Conservation (phyloP, 176 grass and related monocot species). For the Oryza glumipatula region DNA sequence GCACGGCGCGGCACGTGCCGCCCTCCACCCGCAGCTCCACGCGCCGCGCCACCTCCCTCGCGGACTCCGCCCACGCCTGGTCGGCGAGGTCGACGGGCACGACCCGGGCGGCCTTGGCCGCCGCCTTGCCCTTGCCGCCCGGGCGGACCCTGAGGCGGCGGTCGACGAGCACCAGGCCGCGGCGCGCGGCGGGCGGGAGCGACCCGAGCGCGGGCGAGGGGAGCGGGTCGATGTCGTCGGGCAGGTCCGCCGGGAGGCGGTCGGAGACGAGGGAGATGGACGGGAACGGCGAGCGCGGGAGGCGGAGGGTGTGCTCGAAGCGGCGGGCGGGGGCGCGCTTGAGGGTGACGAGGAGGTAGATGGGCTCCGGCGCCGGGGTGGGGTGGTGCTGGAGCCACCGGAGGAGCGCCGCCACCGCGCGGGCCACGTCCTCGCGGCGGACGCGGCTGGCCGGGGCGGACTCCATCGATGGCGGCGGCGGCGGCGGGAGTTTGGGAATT, state of each 20-base stretch:
- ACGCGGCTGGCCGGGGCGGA: constrained; percentile 19
- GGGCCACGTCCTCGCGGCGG: constrained; percentile 43
- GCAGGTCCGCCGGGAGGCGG: constrained; percentile 34
- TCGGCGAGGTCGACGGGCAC: constrained; percentile 51
- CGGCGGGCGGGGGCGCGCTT: constrained; percentile 48
- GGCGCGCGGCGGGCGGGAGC: constrained; percentile 41
- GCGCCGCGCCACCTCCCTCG: constrained; percentile 37
- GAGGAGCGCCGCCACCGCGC: constrained; percentile 56
- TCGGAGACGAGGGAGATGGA: constrained; percentile 50
- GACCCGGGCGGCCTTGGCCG: constrained; percentile 30
- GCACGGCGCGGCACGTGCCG: constrained; percentile 60
- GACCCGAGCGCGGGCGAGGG: constrained; percentile 48
- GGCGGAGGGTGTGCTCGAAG: constrained; percentile 52
- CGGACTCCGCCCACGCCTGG: constrained; percentile 45
- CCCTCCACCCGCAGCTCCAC: constrained; percentile 49
- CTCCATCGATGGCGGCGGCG: constrained; percentile 28
- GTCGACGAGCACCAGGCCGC: constrained; percentile 63
- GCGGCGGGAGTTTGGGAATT: not conserved
- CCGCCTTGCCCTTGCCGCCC: constrained; percentile 39
- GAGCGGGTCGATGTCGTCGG: constrained; percentile 48
- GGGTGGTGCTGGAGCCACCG: constrained; percentile 55
- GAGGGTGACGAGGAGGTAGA: constrained; percentile 59
- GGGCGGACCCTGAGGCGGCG: constrained; percentile 38
- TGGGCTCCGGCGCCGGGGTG: constrained; percentile 39
- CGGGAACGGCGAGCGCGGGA: constrained; percentile 55